These are phyloP conservation scores for Dunaliella primolecta DNA, from an alignment of 139 green algal species.

Conservation along the genomic window DNA sequence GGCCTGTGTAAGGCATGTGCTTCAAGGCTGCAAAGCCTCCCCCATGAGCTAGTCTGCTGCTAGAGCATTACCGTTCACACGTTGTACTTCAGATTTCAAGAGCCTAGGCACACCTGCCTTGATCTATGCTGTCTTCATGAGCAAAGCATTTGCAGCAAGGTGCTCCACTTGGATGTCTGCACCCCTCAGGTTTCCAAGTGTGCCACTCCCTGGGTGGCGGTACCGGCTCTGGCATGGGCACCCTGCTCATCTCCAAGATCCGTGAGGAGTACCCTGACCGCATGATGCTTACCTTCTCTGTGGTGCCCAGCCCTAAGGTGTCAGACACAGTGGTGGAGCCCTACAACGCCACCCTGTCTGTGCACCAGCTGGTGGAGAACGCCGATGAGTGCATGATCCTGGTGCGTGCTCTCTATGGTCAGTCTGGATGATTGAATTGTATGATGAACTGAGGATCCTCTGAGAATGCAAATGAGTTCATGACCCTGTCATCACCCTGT, in stretches of 20 bases:
- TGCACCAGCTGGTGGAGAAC: slow-evolving; percentile 99
- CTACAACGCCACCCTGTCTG: slow-evolving; percentile 99
- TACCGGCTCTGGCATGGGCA: slow-evolving; percentile 97
- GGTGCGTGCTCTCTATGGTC: slow-evolving; percentile 66
- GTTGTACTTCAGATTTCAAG: too few species aligned
- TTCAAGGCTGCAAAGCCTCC: too few species aligned
- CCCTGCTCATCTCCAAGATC: slow-evolving; percentile 97
- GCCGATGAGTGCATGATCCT: slow-evolving; percentile 99
- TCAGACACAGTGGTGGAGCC: slow-evolving; percentile 99
- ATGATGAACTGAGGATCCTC: too few species aligned
- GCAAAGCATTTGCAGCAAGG: too few species aligned
- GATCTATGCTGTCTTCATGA: too few species aligned
- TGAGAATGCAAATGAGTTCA: slow-evolving; percentile 96
- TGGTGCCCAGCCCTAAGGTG: slow-evolving; percentile 98
- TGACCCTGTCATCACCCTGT: too few species aligned
- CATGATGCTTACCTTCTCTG: slow-evolving; percentile 99
- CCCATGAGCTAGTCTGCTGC: too few species aligned
- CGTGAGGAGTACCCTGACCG: slow-evolving; percentile 96
- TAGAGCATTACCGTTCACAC: too few species aligned
- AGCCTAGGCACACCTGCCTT: too few species aligned
- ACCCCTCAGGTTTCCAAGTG: slow-evolving; percentile 77
- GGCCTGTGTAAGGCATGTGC: too few species aligned
- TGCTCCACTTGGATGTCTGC: too few species aligned
- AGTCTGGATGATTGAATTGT: slow-evolving; percentile 95
- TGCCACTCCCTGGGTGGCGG: slow-evolving; percentile 94